These are phyloP conservation scores for Tilletiopsis washingtonensis DNA, from an alignment of 1,284 basidiomycete genomes.

Conservation along the genomic window DNA sequence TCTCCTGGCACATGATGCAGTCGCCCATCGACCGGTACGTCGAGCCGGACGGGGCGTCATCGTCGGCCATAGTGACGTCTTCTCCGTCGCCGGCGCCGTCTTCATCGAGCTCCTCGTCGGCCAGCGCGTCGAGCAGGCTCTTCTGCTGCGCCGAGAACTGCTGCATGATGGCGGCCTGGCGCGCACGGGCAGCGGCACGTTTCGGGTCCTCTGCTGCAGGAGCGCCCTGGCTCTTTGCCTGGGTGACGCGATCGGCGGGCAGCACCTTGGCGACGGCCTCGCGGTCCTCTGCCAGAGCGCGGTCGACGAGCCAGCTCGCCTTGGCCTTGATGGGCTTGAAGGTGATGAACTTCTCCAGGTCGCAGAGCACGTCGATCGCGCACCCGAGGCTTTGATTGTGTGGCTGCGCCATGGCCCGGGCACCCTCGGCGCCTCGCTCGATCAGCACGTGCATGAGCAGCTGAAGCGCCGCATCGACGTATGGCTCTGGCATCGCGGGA, in stretches of 20 bases:
- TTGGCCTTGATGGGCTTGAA: conserved; percentile 31
- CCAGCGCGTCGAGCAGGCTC: conserved; percentile 35
- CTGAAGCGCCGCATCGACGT: conserved; percentile 80
- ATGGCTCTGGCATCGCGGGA: conserved; percentile 49
- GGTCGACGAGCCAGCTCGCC: conserved; percentile 32
- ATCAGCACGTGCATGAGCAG: conserved; percentile 34
- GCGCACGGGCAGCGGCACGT: conserved; percentile 35
- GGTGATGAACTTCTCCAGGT: conserved; percentile 23
- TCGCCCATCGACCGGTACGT: conserved; percentile 62
- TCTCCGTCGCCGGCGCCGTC: conserved; percentile 14
- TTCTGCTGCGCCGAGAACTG: conserved; percentile 45
- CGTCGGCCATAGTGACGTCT: conserved; percentile 37
- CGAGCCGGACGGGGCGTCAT: conserved; percentile 41
- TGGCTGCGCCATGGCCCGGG: conserved; percentile 3
- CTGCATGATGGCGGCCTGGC: conserved; percentile 44
- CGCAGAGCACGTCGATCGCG: conserved; percentile 19
- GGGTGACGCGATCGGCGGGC: not conserved
- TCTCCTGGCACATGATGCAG: conserved; percentile 97
- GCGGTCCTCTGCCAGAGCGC: conserved; percentile 10
- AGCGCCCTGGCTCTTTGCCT: not conserved
- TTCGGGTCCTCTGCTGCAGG: conserved; percentile 20
- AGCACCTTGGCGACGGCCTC: conserved; percentile 6
- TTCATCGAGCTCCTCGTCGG: conserved; percentile 25
- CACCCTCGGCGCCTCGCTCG: conserved; percentile 21
- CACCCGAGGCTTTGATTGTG: not conserved